A percentile compares a stretch with the other conserved stretches of the same genome.
Evolutionary conservation across 1,139 yeast genomes (phyloP).

Genomic region (Diutina catenulata): DNA sequence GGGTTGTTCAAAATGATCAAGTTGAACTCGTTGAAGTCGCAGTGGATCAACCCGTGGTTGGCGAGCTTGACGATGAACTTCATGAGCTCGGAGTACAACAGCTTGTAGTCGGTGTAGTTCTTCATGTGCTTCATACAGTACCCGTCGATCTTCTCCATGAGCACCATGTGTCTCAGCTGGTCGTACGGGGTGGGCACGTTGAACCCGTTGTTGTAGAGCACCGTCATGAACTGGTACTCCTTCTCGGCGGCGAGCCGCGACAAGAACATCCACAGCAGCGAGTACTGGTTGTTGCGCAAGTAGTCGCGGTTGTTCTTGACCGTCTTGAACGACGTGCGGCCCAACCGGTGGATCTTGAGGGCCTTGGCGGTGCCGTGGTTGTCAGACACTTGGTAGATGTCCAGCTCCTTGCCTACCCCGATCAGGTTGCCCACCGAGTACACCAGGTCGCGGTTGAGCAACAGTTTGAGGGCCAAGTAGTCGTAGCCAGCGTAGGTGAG

Average conservation of each 20-base stretch:
- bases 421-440: constrained; percentile 78
- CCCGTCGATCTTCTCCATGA: constrained; percentile 88
- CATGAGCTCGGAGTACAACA: constrained; percentile 78
- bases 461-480: constrained; percentile 75
- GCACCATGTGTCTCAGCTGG: constrained; percentile 79
- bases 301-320: constrained; percentile 93
- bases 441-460: constrained; percentile 61
- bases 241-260: constrained; percentile 85
- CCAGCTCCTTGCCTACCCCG: constrained; percentile 97
- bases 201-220: constrained; percentile 64
- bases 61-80: constrained; percentile 73
- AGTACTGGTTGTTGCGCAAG: constrained; percentile 46
- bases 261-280: constrained; percentile 83
- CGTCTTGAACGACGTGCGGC: constrained; percentile 84
- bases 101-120: constrained; percentile 54
- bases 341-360: constrained; percentile 82
- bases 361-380: constrained; percentile 54
- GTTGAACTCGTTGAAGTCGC: constrained; percentile 95
- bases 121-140: constrained; percentile 78
- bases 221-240: constrained; percentile 80
- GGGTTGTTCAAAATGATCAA: constrained; percentile 68
- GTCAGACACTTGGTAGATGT: constrained; percentile 80
- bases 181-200: constrained; percentile 84
- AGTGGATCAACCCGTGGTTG: constrained; percentile 83
- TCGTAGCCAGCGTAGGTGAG: constrained; percentile 85